Evolutionary conservation across 257 asterid species (phyloP), one percentile per base, ranked within the genome.

Genomic region (Forsythia suspensa): DNA sequence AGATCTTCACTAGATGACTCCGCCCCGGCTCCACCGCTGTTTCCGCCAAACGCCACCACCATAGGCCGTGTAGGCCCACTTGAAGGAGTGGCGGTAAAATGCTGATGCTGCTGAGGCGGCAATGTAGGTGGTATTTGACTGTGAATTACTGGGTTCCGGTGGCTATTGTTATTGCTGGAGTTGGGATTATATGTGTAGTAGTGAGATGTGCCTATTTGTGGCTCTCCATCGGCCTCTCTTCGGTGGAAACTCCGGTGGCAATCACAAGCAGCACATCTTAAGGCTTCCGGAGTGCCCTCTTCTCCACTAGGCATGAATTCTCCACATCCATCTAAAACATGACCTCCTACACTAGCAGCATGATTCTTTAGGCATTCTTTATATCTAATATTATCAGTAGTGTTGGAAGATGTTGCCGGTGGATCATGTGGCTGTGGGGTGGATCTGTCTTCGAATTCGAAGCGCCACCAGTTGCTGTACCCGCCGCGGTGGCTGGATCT

Each of bases 231-330:
- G 42, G 37, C 76, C 69, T 87, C 96, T 77, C 81, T 88, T 70
- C 97, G 86, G 80, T 95, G 98, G 82, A 95, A 95, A 43, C 89
- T 94, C 43, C 98, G 95, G 81, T 94, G 98, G 84, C 98, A 94
- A 57, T 87, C 89, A 76, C 99, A 95, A 69, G 97, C 97, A 51
- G 95, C 98, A 81, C 99, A 95, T 21, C 80, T 80, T 20, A 95
- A 43, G 20, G 85, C 73, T 39, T 85, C 96, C 37, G 71, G 80
- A 40, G 97, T 87, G 57, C 90, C 93, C 15, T 83, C 96, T 3
- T 86, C 94, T 4, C 95, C 98, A 34, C 89, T 65, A 0, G 97
- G 94, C 99, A 93, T 91, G 91, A 95, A 95, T 76, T 95, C 99
- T 11, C 99, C 95, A 52, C 99, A 95, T 18, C 99, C 99, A 39